These are phyloP conservation scores for Candida krabiensis DNA, from an alignment of 805 yeast genomes.

Conservation along the genomic window DNA sequence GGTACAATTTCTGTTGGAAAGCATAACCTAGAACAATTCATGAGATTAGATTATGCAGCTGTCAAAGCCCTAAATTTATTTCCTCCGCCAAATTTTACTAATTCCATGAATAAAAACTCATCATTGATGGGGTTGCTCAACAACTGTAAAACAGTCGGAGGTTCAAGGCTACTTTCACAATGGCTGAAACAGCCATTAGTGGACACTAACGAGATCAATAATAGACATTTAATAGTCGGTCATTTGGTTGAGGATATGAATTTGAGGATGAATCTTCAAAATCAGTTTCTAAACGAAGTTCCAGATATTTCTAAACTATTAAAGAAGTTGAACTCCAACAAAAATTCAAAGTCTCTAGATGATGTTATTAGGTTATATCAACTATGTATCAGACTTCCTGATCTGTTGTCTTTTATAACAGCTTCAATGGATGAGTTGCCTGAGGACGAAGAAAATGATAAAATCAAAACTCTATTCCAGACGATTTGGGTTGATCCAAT, in stretches of 20 bases:
- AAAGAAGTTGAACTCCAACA: slow-evolving; percentile 56
- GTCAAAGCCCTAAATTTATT: slow-evolving; percentile 83
- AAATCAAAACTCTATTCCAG: slow-evolving; percentile 38
- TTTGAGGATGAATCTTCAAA: slow-evolving; percentile 62
- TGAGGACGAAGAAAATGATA: slow-evolving; percentile 19
- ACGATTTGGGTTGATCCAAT: slow-evolving; percentile 62
- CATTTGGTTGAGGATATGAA: slow-evolving; percentile 68
- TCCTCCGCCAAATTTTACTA: slow-evolving; percentile 53
- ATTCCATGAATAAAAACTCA: slow-evolving; percentile 40
- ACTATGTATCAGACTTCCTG: slow-evolving; percentile 70
- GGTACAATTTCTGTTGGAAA: slow-evolving; percentile 58
- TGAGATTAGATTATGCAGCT: slow-evolving; percentile 91
- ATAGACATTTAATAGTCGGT: slow-evolving; percentile 76
- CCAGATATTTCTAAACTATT: slow-evolving; percentile 82
- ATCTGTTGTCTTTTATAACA: slow-evolving; percentile 53
- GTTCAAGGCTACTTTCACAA: slow-evolving; percentile 80
- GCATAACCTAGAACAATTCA: slow-evolving; percentile 74
- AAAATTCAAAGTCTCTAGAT: slow-evolving; percentile 62
- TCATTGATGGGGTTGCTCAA: slow-evolving; percentile 83
- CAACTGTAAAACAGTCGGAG: slow-evolving; percentile 87
- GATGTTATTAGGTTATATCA: slow-evolving; percentile 91
- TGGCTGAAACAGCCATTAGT: slow-evolving; percentile 97
- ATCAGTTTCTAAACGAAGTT: slow-evolving; percentile 63
- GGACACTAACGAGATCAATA: slow-evolving; percentile 52
- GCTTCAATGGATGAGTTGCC: slow-evolving; percentile 38